Percentiles rank a stretch among this genome's conserved stretches.
phyloP scores from a whole-genome alignment of 2,329 filamentous ascomycete genomes.

The Teratosphaeria viscida region DNA sequence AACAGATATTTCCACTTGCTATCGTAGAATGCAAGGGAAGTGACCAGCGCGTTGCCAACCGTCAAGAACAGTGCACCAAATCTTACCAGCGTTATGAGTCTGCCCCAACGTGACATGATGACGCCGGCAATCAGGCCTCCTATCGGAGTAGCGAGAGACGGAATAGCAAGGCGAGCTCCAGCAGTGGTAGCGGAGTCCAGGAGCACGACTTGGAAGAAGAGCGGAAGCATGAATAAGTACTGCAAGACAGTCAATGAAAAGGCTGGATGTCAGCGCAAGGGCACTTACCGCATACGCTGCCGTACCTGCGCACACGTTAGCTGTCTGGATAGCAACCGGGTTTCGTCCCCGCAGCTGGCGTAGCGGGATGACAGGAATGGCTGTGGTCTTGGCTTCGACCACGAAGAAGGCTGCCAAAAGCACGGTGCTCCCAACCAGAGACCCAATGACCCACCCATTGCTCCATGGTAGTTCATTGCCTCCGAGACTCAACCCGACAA shows the following conservation, averaged over 20 bases:
- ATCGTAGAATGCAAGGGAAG: slow-evolving; percentile 32
- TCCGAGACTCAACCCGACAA: slow-evolving; percentile 34
- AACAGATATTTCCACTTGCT: slow-evolving; percentile 35
- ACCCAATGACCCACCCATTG: slow-evolving; percentile 31
- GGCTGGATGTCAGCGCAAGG: neutral
- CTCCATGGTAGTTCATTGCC: slow-evolving; percentile 38
- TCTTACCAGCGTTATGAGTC: slow-evolving; percentile 31
- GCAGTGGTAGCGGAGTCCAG: slow-evolving; percentile 41
- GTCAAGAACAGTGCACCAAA: slow-evolving; percentile 34
- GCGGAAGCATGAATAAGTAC: slow-evolving; percentile 39
- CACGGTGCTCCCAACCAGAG: slow-evolving; percentile 28
- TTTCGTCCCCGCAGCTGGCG: slow-evolving; percentile 46
- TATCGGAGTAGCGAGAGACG: slow-evolving; percentile 35
- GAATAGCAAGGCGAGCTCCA: slow-evolving; percentile 34
- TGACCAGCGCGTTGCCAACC: slow-evolving; percentile 33
- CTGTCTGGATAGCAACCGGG: slow-evolving; percentile 45
- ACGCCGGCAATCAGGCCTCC: slow-evolving; percentile 36
- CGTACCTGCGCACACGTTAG: slow-evolving; percentile 52
- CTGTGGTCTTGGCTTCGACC: slow-evolving; percentile 32
- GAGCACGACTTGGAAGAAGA: slow-evolving; percentile 58
- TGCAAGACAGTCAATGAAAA: neutral
- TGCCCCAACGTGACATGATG: slow-evolving; percentile 39
- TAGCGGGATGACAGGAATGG: slow-evolving; percentile 35
- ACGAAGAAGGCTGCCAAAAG: slow-evolving; percentile 29
- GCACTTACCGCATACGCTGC: slow-evolving; percentile 50